Evolutionary conservation across 106 monocot species (phyloP).

Genomic region (Dendrobium officinale): DNA sequence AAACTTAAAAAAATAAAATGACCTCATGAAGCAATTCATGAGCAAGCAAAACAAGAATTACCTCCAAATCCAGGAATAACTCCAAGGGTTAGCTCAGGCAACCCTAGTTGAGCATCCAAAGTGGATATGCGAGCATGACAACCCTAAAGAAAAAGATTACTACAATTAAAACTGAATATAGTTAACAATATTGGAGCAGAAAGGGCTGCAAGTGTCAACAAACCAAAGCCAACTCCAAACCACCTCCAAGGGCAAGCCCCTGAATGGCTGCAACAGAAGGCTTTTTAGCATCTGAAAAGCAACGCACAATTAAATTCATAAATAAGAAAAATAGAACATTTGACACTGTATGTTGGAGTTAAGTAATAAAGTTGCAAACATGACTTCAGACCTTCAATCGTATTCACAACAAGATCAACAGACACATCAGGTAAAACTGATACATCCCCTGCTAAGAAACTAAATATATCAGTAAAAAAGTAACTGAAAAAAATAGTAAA

Average conservation of each 20-base stretch:
- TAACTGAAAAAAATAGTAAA: not conserved
- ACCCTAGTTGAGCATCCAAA: conserved; percentile 78
- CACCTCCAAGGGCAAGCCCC: conserved; percentile 94
- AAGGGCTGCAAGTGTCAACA: conserved; percentile 13
- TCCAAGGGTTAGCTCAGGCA: conserved; percentile 93
- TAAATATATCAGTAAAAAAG: conserved; percentile 11
- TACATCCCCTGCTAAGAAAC: conserved; percentile 46
- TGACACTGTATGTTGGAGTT: not conserved
- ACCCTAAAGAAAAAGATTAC: conserved; percentile 40
- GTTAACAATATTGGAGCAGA: not conserved
- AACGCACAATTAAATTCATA: not conserved
- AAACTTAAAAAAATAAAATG: not conserved
- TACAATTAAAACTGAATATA: not conserved
- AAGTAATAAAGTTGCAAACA: not conserved
- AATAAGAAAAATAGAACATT: not conserved
- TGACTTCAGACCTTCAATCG: conserved; percentile 64
- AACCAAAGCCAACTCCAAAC: conserved; percentile 89
- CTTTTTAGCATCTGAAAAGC: conserved; percentile 65
- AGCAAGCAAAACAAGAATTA: conserved; percentile 18
- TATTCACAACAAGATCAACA: conserved; percentile 67
- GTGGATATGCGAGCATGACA: conserved; percentile 94
- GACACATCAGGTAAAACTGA: conserved; percentile 74
- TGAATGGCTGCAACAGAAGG: conserved; percentile 97
- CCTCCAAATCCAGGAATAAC: conserved; percentile 98
- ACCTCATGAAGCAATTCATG: not conserved